Percentiles rank a stretch among this genome's conserved stretches.
These are phyloP conservation scores for Fraxinus angustifolia DNA, from an alignment of 305 asterid genomes.

Conservation along the genomic window DNA sequence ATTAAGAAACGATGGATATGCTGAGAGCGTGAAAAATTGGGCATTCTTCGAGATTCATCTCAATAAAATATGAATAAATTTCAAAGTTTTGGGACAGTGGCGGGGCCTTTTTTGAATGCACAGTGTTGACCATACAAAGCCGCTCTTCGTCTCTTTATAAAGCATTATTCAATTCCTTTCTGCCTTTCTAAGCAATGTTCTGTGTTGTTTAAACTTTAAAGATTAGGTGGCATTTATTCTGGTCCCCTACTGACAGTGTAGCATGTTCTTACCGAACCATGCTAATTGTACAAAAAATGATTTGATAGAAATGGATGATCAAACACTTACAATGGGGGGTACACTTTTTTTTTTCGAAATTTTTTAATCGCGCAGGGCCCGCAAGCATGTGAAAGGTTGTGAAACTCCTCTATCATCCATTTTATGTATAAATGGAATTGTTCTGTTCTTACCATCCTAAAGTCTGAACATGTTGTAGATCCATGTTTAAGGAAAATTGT, in stretches of 20 bases:
- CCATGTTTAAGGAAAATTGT: not conserved
- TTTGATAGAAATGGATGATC: too few relatives aligned
- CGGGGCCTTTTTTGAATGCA: slow-evolving; percentile 23
- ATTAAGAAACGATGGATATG: not conserved
- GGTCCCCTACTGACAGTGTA: slow-evolving; percentile 28
- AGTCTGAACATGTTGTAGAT: not conserved
- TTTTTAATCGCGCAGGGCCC: too few relatives aligned
- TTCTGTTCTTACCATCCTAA: slow-evolving; percentile 16
- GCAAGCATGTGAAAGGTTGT: too few relatives aligned
- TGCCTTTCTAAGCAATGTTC: slow-evolving; percentile 33
- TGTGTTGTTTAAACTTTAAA: slow-evolving; percentile 14
- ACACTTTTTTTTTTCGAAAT: too few relatives aligned
- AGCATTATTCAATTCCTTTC: slow-evolving; percentile 25
- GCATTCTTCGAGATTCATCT: slow-evolving; percentile 32
- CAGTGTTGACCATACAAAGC: slow-evolving; percentile 34
- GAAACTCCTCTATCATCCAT: too few relatives aligned
- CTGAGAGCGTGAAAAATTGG: slow-evolving; percentile 6
- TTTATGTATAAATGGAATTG: too few relatives aligned
- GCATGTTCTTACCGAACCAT: slow-evolving; percentile 25
- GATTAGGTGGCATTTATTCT: slow-evolving; percentile 14
- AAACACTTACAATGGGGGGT: too few relatives aligned
- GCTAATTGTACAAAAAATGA: too few relatives aligned
- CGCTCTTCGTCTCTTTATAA: slow-evolving; percentile 22
- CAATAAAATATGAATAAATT: slow-evolving; percentile 4
- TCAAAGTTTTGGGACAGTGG: not conserved